Evolutionary conservation across 2,329 filamentous ascomycete genomes (phyloP), one percentile per base, ranked within the genome.

Genomic region (Dactylella cylindrospora): DNA sequence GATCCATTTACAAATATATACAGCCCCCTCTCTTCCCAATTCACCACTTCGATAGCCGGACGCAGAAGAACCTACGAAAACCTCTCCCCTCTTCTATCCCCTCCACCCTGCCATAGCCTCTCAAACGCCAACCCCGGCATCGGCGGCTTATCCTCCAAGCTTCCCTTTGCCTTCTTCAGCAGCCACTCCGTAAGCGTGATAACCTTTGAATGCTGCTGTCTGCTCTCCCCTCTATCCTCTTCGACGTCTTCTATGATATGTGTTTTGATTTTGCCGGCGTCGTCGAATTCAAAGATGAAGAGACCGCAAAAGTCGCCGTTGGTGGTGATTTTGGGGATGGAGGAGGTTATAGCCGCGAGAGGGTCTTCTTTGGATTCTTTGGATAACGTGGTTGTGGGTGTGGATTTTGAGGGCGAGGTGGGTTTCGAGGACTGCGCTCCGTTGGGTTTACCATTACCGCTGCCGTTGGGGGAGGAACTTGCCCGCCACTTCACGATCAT

Each of bases 221-320:
- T 94, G 61, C 88, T 46, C 39, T 65, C 61, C 17, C 52, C 83
- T 31, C 85, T 82, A 12, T 85, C 84, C 69, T 93, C 85, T 69
- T 96, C 86, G 1, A 88, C 86, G 74, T 95, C 88, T 74, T 98
- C 93, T 69, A 98, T 97, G 0, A 88, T 95, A 73, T 97, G 93
- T 67, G 83, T 89, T 40, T 86, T 74, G 28, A 98, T 83, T 65
- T 89, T 80, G 1, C 93, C 93, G 68, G 95, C 81, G 39, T 83
- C 79, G 70, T 97, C 93, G 71, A 98, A 98, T 66, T 95, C 88
- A 72, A 98, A 98, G 59, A 95, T 85, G 73, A 97, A 98, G 8
- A 97, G 74, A 0, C 93, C 93, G 1, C 84, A 88, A 68, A 97
- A 97, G 13, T 80, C 76, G 44, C 81, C 78, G 9, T 78, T 76